phyloP scores from a whole-genome alignment of 2,329 filamentous ascomycete species.

The Chaetoscypha palmicola region DNA sequence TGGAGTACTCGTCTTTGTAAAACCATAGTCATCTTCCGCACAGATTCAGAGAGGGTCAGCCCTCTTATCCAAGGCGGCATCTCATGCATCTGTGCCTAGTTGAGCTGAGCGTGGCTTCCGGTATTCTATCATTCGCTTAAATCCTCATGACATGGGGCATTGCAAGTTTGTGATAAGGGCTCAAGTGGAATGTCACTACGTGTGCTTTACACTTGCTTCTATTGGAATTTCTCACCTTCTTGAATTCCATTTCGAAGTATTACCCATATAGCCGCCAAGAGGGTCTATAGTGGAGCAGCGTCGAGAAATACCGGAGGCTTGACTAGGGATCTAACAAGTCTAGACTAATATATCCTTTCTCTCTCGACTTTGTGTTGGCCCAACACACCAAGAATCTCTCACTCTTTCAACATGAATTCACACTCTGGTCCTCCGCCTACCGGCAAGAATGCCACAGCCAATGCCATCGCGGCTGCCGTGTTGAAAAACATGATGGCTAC shows the following conservation, averaged over 20 bases:
- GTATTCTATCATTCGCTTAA: conserved; percentile 1
- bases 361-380: not conserved
- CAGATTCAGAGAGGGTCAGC: not conserved
- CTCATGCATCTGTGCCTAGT: conserved; percentile 1
- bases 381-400: not conserved
- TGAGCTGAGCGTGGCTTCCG: not conserved
- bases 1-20: conserved; percentile 1
- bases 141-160: conserved; percentile 5
- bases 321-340: not conserved
- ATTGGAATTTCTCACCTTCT: not conserved
- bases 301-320: not conserved
- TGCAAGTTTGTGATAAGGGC: conserved; percentile 1
- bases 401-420: conserved; percentile 7
- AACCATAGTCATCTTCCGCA: conserved; percentile 6
- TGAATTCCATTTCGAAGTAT: conserved; percentile 1
- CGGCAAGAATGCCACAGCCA: conserved; percentile 11
- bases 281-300: not conserved
- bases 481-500: conserved; percentile 4
- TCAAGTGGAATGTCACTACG: not conserved
- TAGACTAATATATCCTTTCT: conserved; percentile 8
- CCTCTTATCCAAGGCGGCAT: conserved; percentile 5
- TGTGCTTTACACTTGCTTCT: not conserved
- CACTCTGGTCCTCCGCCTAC: conserved; percentile 1
- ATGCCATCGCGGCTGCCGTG: conserved; percentile 11
- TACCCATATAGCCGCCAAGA: conserved; percentile 7